Evolutionary conservation across 805 yeast genomes (phyloP).

Genomic region (Wickerhamiella galacta): DNA sequence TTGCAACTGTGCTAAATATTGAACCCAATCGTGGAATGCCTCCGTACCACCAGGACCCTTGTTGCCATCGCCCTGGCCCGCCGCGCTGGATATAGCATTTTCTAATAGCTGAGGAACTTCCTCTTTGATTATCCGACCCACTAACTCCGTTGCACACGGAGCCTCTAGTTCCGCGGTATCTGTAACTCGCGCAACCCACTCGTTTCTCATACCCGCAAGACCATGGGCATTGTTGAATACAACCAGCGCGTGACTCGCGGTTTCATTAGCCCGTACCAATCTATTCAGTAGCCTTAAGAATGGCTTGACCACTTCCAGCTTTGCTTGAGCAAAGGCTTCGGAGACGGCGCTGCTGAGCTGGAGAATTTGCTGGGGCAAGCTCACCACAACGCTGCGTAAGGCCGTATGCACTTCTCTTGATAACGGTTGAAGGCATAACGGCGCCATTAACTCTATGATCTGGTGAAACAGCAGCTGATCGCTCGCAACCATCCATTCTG

Average conservation of each 20-base stretch:
- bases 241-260: slow-evolving; percentile 33
- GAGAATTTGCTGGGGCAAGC: slow-evolving; percentile 28
- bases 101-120: slow-evolving; percentile 18
- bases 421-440: slow-evolving; percentile 38
- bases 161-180: slow-evolving; percentile 33
- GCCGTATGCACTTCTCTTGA: slow-evolving; percentile 37
- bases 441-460: slow-evolving; percentile 42
- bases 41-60: background rate
- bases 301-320: slow-evolving; percentile 35
- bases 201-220: slow-evolving; percentile 34
- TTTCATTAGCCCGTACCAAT: slow-evolving; percentile 36
- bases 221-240: slow-evolving; percentile 30
- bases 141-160: slow-evolving; percentile 27
- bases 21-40: slow-evolving; percentile 20
- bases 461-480: slow-evolving; percentile 46
- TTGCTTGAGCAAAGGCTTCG: slow-evolving; percentile 31
- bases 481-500: slow-evolving; percentile 51
- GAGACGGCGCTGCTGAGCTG: slow-evolving; percentile 27
- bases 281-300: slow-evolving; percentile 39
- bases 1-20: slow-evolving; percentile 29
- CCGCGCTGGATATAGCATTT: background rate
- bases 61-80: background rate
- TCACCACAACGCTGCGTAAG: slow-evolving; percentile 35
- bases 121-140: slow-evolving; percentile 15
- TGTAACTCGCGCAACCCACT: slow-evolving; percentile 41